Evolutionary conservation across 176 grass and related monocot genomes (phyloP), one percentile per base, ranked within the genome.

Genomic region (Lolium rigidum): DNA sequence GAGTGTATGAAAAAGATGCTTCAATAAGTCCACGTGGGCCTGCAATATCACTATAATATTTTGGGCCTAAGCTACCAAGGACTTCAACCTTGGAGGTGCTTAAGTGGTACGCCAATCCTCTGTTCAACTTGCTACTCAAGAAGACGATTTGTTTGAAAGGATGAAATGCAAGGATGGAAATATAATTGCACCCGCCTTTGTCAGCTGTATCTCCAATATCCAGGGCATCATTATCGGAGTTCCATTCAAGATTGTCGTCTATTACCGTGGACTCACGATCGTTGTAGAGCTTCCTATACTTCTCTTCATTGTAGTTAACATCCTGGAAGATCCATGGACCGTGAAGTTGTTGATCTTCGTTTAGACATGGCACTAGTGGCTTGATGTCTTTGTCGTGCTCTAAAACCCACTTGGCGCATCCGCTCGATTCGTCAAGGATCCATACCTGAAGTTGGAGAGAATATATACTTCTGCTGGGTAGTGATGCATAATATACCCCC

Each of bases 71-170:
- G 16, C 31, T 39, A 31, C 51, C 75, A 17, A 77, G 18, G 9
- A 39, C 75, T 58, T 58, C 50, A 20, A 77, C 5, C 37, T 58
- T 77, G 52, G 75, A 77, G 75, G 26, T 77, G 20, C 3, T 77
- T 31, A 77, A 77, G 41, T 77, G 52, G 38, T 78, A 78, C 15
- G 55, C 76, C 55, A 78, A 1, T 60, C 8, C 76, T 78, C 18
- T 78, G 6, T 14, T 57, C 56, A 58, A 17, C 20, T 18, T 58
- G 6, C 56, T 58, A 58, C 56, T n/a, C 18, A 58, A 14, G 56
- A 58, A 58, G 20, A 58, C 1, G 16, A 58, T 58, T 58, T n/a
- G 16, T 58, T 58, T 58, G 56, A 58, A 58, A 58, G 56, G 56
- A 58, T 58, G 56, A 14, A 58, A n/a, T 58, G 16, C 56, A 58